Conservation (phyloP, 164 flowering plant genomes). For the Cinnamomum chago region DNA sequence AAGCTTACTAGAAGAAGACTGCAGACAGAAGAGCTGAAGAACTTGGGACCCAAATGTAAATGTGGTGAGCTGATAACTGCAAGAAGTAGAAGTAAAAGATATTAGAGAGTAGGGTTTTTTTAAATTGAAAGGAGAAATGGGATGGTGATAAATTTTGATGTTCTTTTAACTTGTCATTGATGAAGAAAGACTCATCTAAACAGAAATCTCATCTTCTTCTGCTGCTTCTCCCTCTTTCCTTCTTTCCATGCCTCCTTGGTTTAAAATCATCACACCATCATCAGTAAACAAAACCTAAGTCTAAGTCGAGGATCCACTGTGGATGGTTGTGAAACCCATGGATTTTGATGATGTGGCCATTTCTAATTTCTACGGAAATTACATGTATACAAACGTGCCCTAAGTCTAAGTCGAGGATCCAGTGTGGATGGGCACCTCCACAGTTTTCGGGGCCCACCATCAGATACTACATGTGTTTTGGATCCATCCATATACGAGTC, state of each 20-base stretch:
- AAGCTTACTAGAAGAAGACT: slow-evolving; percentile 79
- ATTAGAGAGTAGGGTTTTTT: background rate
- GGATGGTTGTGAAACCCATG: no score
- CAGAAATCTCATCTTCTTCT: slow-evolving; percentile 59
- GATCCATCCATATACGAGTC: no score
- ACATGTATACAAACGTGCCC: no score
- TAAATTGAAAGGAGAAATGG: slow-evolving; percentile 1
- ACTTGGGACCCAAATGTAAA: slow-evolving; percentile 80
- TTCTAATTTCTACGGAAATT: no score
- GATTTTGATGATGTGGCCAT: no score
- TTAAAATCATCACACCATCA: no score
- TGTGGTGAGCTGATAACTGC: slow-evolving; percentile 75
- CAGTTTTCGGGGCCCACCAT: no score
- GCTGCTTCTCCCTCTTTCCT: background rate
- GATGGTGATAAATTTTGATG: background rate
- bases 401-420: no score
- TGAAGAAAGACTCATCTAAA: slow-evolving; percentile 80
- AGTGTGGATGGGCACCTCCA: no score
- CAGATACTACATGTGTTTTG: no score
- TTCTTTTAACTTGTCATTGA: slow-evolving; percentile 57
- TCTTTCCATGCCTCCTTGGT: slow-evolving; percentile 32
- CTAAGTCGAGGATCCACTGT: no score
- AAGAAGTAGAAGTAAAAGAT: background rate
- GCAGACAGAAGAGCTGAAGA: slow-evolving; percentile 71
- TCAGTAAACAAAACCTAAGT: no score